phyloP scores from a whole-genome alignment of 495 filamentous ascomycete species.

The Lasiosphaeria hispida region DNA sequence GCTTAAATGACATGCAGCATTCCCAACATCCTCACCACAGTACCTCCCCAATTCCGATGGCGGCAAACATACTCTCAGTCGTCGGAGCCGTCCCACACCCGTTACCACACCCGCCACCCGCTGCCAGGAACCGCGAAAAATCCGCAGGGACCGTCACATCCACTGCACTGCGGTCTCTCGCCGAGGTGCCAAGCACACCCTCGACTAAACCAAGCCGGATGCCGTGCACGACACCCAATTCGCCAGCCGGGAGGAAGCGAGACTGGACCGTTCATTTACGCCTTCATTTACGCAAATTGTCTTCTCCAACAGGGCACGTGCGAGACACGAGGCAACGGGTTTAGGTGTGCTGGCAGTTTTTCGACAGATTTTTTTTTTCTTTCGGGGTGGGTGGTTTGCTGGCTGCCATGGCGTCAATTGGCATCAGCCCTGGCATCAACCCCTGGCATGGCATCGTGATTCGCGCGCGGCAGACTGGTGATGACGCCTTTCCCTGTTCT shows the following conservation, averaged over 20 bases:
- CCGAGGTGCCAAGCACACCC: background rate
- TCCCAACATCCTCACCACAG: background rate
- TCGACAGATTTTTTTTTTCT: background rate
- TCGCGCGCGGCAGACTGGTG: too few relatives aligned
- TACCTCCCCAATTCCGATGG: background rate
- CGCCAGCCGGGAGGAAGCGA: constrained; percentile 8
- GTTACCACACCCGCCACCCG: background rate
- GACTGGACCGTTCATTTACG: background rate
- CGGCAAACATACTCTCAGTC: background rate
- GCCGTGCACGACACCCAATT: background rate
- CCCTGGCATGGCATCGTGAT: too few relatives aligned
- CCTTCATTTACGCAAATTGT: constrained; percentile 12
- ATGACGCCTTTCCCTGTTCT: too few relatives aligned
- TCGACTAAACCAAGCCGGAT: background rate
- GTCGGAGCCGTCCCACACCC: background rate
- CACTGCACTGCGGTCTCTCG: background rate
- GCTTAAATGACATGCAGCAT: background rate
- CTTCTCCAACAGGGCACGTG: constrained; percentile 3
- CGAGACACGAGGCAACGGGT: background rate
- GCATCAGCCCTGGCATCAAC: too few relatives aligned
- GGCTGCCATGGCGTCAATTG: background rate
- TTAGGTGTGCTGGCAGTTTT: background rate
- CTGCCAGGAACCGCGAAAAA: background rate
- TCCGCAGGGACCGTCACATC: constrained; percentile 8
- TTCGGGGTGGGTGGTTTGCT: background rate